These are phyloP conservation scores for Chlorophyllum brunneum DNA, from an alignment of 768 basidiomycete genomes.

Conservation along the genomic window DNA sequence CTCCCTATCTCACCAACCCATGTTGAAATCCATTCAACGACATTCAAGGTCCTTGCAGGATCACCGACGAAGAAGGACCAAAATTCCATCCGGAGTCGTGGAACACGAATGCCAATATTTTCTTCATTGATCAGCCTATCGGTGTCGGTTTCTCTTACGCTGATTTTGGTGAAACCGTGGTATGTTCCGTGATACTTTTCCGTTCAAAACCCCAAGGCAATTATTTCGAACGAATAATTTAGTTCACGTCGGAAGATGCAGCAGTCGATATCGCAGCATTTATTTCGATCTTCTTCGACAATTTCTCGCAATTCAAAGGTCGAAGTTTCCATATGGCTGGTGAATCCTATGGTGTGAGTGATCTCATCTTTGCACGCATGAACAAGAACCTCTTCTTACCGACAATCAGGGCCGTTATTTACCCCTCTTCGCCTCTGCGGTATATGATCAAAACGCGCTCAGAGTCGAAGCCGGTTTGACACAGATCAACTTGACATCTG, in stretches of 20 bases:
- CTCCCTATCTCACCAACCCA: background rate
- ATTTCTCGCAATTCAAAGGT: slow-evolving; percentile 68
- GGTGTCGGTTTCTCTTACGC: slow-evolving; percentile 65
- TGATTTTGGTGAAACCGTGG: slow-evolving; percentile 59
- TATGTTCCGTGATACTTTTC: slow-evolving; percentile 29
- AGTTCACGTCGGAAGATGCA: slow-evolving; percentile 78
- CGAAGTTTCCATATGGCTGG: slow-evolving; percentile 70
- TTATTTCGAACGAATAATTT: background rate
- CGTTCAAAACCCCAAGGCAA: background rate
- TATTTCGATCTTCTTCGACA: slow-evolving; percentile 75
- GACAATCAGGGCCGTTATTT: slow-evolving; percentile 66
- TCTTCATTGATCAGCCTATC: slow-evolving; percentile 61
- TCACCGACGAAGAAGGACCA: slow-evolving; percentile 48
- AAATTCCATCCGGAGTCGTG: slow-evolving; percentile 59
- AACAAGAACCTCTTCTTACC: background rate
- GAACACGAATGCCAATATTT: slow-evolving; percentile 66
- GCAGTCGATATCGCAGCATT: slow-evolving; percentile 74
- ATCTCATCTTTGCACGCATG: background rate
- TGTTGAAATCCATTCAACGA: background rate
- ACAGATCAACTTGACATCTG: slow-evolving; percentile 60
- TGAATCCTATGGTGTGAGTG: slow-evolving; percentile 69
- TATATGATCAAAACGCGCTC: slow-evolving; percentile 66
- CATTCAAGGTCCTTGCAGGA: slow-evolving; percentile 58
- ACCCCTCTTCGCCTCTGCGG: slow-evolving; percentile 71
- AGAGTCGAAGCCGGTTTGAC: slow-evolving; percentile 51